A percentile compares a stretch with the other conserved stretches of the same genome.
phyloP scores from a whole-genome alignment of 2,329 filamentous ascomycete genomes.

The Monilinia aucupariae region DNA sequence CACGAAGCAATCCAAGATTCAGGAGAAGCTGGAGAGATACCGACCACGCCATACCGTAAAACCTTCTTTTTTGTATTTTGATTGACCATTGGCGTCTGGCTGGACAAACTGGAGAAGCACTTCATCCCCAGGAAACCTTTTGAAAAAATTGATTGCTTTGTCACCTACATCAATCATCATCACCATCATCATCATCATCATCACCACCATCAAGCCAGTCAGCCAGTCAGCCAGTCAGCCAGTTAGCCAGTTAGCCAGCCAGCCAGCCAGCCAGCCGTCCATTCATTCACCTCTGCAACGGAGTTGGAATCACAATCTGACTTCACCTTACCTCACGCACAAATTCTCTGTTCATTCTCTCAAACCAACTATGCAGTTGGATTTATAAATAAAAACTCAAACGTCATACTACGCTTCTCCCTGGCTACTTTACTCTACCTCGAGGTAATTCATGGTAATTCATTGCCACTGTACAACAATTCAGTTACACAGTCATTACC shows the following conservation, averaged over 20 bases:
- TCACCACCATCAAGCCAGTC: too few relatives aligned
- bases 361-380: neutral
- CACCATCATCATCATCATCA: too few relatives aligned
- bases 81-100: neutral
- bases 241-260: neutral
- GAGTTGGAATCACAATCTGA: neutral
- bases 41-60: neutral
- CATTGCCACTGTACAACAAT: conserved; percentile 18
- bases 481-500: conserved; percentile 15
- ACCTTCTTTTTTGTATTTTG: neutral
- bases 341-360: conserved; percentile 4
- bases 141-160: neutral
- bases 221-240: too few relatives aligned
- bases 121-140: neutral
- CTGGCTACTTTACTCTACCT: too few relatives aligned
- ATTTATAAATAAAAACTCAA: neutral
- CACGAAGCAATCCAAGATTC: conserved; percentile 5
- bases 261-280: neutral
- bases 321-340: neutral
- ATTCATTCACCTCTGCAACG: neutral
- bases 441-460: neutral
- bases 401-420: neutral
- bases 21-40: neutral
- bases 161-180: neutral
- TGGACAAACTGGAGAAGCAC: neutral